Evolutionary conservation across 352 stramenopile species (phyloP), one percentile per base, ranked within the genome.

Genomic region (Phytophthora cajani): DNA sequence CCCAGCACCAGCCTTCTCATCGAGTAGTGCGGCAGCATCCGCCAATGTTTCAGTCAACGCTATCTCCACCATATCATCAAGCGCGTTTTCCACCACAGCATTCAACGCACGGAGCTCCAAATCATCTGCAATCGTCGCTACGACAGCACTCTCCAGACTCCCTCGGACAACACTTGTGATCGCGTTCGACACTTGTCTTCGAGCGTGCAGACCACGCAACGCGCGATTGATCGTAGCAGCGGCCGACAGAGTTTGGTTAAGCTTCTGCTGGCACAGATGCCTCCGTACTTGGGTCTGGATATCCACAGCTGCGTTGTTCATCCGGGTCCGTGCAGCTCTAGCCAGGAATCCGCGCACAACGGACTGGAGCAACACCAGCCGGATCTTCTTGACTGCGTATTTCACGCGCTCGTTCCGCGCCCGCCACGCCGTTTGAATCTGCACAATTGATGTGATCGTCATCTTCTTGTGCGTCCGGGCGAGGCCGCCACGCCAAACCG

Each of bases 251-350:
- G 12, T 54, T 14, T 46, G 67, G 21, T 58, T 59, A 54, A 75
- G 79, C 16, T 72, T 40, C 30, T 32, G 54, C 32, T 67, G 14
- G 40, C 63, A 65, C 9, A 78, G 54, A 60, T 72, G 52, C 25
- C 63, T 61, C 12, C 76, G 63, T 14, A 70, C 64, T 23, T 83
- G 62, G 1, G 76, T 51, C 58, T 83, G 76, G 58, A 83, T 83
- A 21, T 69, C 50, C 32, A 38, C 50, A 11, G 59, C 73, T 4
- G 72, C 73, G 40, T 77, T 58, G 14, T 19, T 17, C 52, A 72
- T 67, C 40, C 68, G 61, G 1, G 33, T 55, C 27, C 62, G 46
- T n/a, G 44, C 62, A 17, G 46, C 44, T 50, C 65, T 69, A 42
- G 42, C 62, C 21, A 72, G 59, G 32, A 73, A 71, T 2, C 72